Base-by-base conservation (phyloP, 768 basidiomycete species). In the Tulasnella sp. region DNA sequence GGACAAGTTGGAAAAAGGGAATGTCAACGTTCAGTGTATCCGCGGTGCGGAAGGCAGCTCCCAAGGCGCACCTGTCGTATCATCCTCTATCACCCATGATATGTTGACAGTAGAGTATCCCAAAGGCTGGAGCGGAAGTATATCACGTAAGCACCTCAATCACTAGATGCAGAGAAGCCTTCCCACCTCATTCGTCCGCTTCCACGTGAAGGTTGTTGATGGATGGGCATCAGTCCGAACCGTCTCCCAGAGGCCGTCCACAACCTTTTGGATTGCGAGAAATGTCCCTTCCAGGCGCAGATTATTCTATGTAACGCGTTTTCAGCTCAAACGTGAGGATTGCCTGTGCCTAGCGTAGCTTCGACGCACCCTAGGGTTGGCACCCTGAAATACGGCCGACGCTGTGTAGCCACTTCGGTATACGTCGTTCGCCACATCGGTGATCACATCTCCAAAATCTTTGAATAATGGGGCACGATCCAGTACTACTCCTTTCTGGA, bases 181-280 rank as follows among this genome's bases (percentile, higher is more conserved):
- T 23, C 15, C 38, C 65, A 82, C 78, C 1, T 73, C 74, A 70
- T 70, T 83, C 11, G 75, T 79, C 69, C 84, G 75, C 23, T 65
- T 69, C 87, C 87, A 88, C 60, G 75, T 73, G 65, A 79, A 87
- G 19, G 74, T 76, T 1, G 86, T 88, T 3, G 84, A 87, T 29
- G 85, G 85, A 68, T 88, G 86, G 19, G 87, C 88, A 70, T 90
- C 88, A 13, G 84, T 81, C 53, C 81, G 76, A 32, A 84, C 78
- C 0, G 76, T 67, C 61, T 61, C 72, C 86, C 85, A 89, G 54
- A 72, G 68, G 23, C 65, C 64, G 27, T 73, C 75, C 5, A 75
- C 70, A 32, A 76, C 69, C 52, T 74, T 77, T 61, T 88, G 84
- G 42, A 89, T 78, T 1, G 76, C 79, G 45, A 89, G 71, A 75